phyloP scores from a whole-genome alignment of 306 rosid genomes.

The Quercus parvula region DNA sequence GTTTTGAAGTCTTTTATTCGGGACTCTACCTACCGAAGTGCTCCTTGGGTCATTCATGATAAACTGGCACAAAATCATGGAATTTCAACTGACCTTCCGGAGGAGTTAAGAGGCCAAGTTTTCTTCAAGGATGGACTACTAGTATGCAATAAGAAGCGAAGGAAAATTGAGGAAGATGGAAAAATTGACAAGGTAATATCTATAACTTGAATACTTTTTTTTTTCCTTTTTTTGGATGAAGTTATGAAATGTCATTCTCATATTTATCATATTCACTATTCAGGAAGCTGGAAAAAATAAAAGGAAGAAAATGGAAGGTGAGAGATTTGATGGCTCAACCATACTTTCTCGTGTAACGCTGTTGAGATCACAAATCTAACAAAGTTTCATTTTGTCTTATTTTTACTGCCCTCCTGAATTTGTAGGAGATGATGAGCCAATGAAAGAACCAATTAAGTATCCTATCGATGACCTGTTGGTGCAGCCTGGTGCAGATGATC shows the following conservation, averaged over 20 bases:
- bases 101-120: slow-evolving; percentile 55
- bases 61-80: slow-evolving; percentile 72
- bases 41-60: slow-evolving; percentile 88
- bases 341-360: slow-evolving; percentile 5
- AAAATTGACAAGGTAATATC: slow-evolving; percentile 18
- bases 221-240: slow-evolving; percentile 6
- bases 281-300: slow-evolving; percentile 37
- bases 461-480: slow-evolving; percentile 94
- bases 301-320: slow-evolving; percentile 40
- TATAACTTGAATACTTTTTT: slow-evolving; percentile 7
- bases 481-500: slow-evolving; percentile 72
- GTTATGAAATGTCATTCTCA: slow-evolving; percentile 19
- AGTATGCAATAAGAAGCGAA: slow-evolving; percentile 64
- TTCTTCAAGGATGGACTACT: slow-evolving; percentile 65
- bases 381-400: neutral
- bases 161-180: slow-evolving; percentile 44
- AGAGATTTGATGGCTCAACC: slow-evolving; percentile 33
- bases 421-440: slow-evolving; percentile 44
- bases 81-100: slow-evolving; percentile 67
- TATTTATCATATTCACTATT: slow-evolving; percentile 48
- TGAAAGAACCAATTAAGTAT: slow-evolving; percentile 62
- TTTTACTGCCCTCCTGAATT: slow-evolving; percentile 11
- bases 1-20: slow-evolving; percentile 82
- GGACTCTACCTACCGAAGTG: slow-evolving; percentile 84
- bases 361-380: neutral